Evolutionary conservation across 108 stramenopile species (phyloP), one percentile per base, ranked within the genome.

Genomic region (Nitzschia sp.): DNA sequence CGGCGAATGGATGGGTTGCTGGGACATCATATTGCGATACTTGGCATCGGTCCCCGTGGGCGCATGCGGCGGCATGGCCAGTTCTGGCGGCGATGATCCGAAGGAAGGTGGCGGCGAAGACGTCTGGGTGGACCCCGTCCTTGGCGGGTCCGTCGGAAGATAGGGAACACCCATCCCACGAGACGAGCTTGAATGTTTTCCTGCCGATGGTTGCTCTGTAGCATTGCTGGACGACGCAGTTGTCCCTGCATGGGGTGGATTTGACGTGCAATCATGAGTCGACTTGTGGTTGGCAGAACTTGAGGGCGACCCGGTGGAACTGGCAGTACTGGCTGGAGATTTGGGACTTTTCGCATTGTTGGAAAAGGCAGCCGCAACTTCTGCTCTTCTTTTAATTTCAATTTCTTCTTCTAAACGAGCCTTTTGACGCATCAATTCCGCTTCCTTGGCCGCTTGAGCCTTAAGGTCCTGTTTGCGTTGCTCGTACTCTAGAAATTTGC

Each of bases 11-110:
- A 38, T 8, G 8, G 8, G 51, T 26, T 19, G 26, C 19, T 31
- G 33, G 1, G 61, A 42, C 36, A 42, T 42, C 73, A 87, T 82
- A 54, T 89, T 86, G 0, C 84, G 82, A 78, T 85, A 91, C 54
- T 87, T 91, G n/a, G 45, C 30, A 55, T 65, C 66, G 17, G 68
- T 32, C 1, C 29, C 53, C 54, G 38, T 62, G 61, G 61, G 24
- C 24, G 47, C 63, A 51, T 42, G 49, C 49, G 49, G 21, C 21
- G 49, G 49, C 49, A 51, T 51, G 49, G 49, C 11, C 18, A 46
- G 57, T 23, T 29, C 23, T 32, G 42, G 32, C 2, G 48, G 24
- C 32, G 56, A 19, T n/a, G n/a, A n/a, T n/a, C n/a, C n/a, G n/a
- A n/a, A n/a, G n/a, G n/a, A n/a, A 17, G 30, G 4, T 0, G 57